A percentile compares a stretch with the other conserved stretches of the same genome.
Conservation (phyloP, 192 early-diverging fungal genomes). For the Helicostylum pulchrum region DNA sequence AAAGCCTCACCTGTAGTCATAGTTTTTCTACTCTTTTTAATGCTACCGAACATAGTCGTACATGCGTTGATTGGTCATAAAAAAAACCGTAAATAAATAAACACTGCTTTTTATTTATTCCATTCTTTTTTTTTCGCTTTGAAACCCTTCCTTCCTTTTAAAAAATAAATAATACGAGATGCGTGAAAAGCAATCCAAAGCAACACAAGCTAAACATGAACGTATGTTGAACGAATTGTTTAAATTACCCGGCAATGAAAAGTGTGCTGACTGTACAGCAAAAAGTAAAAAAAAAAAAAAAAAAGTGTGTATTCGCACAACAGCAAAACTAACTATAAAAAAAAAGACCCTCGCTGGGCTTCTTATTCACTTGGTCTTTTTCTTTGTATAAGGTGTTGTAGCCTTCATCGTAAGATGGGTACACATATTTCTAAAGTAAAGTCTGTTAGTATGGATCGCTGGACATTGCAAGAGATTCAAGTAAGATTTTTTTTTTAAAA, state of each 20-base stretch:
- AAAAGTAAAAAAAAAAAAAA: slow-evolving; percentile 58
- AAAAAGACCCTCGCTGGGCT: slow-evolving; percentile 79
- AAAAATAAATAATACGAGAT: neutral
- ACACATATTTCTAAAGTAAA: slow-evolving; percentile 92
- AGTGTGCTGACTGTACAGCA: slow-evolving; percentile 74
- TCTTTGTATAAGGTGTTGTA: slow-evolving; percentile 89
- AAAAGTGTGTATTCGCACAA: neutral
- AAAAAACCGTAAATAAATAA: no score
- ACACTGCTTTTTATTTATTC: neutral
- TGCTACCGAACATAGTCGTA: no score
- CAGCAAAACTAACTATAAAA: neutral
- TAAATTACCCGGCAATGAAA: slow-evolving; percentile 65
- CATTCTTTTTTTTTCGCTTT: neutral
- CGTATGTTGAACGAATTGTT: slow-evolving; percentile 64
- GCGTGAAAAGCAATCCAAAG: slow-evolving; percentile 20
- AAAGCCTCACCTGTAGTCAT: neutral
- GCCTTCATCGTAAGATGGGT: slow-evolving; percentile 78
- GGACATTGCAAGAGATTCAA: slow-evolving; percentile 84
- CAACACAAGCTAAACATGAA: slow-evolving; percentile 61
- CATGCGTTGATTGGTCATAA: no score
- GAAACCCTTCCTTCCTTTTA: neutral
- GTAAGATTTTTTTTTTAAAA: slow-evolving; percentile 29
- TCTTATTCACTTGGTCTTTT: slow-evolving; percentile 92
- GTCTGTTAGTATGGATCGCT: slow-evolving; percentile 83
- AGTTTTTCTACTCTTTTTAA: no score